A percentile compares a stretch with the other conserved stretches of the same genome.
Conservation (phyloP, 2,329 filamentous ascomycete species). For the Colletotrichum camelliae region DNA sequence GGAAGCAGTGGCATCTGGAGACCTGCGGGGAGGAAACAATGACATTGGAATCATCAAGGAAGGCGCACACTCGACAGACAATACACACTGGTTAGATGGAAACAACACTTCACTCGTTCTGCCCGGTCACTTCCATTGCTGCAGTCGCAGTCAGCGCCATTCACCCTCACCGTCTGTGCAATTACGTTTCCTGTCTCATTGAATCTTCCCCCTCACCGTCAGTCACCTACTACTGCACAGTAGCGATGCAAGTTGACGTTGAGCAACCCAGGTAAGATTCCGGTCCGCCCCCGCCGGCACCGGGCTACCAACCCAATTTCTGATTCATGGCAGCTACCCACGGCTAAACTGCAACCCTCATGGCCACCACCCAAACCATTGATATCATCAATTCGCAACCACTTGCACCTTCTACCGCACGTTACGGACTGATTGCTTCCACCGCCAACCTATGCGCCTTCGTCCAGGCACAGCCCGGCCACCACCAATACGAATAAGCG, state of each 20-base stretch:
- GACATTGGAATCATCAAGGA: neutral
- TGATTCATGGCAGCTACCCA: neutral
- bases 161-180: neutral
- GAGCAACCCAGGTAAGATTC: neutral
- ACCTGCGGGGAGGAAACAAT: neutral
- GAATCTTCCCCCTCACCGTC: neutral
- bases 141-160: neutral
- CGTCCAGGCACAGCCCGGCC: neutral
- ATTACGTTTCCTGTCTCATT: neutral
- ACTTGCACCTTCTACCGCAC: neutral
- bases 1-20: slow-evolving; percentile 13
- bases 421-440: neutral
- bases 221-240: neutral
- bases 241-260: neutral
- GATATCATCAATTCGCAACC: neutral
- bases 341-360: neutral
- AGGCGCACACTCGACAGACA: neutral
- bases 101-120: neutral
- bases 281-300: neutral
- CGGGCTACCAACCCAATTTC: neutral
- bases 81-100: neutral
- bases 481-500: neutral
- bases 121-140: neutral
- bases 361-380: neutral
- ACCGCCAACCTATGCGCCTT: neutral